phyloP scores from a whole-genome alignment of 1,284 basidiomycete species.

The Ceratobasidium sp. region DNA sequence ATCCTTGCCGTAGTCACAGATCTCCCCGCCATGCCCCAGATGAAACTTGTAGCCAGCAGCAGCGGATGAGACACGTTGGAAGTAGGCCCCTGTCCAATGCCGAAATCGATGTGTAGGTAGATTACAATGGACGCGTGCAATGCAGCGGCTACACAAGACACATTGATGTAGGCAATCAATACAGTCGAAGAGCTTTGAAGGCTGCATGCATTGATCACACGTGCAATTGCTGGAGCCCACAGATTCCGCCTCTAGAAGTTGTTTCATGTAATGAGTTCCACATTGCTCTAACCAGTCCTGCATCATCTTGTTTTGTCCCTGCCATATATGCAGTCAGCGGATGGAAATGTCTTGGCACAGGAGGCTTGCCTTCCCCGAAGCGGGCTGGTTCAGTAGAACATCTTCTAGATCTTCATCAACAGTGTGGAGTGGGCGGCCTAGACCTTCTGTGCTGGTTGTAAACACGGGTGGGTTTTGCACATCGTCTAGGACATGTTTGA shows the following conservation, averaged over 20 bases:
- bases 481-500: too few species aligned
- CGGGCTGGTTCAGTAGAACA: too few species aligned
- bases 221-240: background rate
- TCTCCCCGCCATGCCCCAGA: background rate
- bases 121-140: background rate
- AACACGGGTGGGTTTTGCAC: too few species aligned
- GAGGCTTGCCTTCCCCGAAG: too few species aligned
- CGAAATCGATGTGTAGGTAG: background rate
- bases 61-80: background rate
- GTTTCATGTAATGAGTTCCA: background rate
- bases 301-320: constrained; percentile 23
- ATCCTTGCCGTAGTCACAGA: background rate
- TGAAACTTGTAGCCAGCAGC: background rate
- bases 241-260: background rate
- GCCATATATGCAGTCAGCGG: too few species aligned
- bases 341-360: too few species aligned
- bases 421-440: too few species aligned
- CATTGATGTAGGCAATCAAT: background rate
- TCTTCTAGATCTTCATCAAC: too few species aligned
- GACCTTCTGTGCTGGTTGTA: too few species aligned
- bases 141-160: background rate
- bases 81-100: background rate
- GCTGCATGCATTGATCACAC: background rate
- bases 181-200: background rate
- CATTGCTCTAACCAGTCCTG: background rate